Evolutionary conservation across 306 rosid species (phyloP), one percentile per base, ranked within the genome.

Genomic region (Sicyos edulis): DNA sequence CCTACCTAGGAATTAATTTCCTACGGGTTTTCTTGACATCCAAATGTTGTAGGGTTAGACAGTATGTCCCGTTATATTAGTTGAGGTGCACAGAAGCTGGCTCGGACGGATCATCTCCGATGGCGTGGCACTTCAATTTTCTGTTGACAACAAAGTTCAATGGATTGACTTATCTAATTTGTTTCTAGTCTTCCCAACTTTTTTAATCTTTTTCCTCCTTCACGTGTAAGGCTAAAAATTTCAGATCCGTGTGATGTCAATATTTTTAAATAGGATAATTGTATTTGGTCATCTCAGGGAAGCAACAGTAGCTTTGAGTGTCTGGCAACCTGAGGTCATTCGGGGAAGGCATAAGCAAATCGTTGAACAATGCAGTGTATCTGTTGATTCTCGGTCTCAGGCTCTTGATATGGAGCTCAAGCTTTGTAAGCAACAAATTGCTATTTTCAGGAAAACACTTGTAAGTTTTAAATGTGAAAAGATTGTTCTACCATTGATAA

Each of bases 251-350:
- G 50, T 14, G 44, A 14, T 49, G 58, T 47, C 15, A 14, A 26
- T 60, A 0, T 10, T 17, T 26, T 51, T 60, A 34, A 22, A 20
- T 52, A 34, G 34, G 69, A 51, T 71, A 32, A 63, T 75, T 76
- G 76, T 70, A 64, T 53, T 68, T 68, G 19, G 14, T 81, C 56
- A n/a, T 53, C 74, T 71, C 78, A 90, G 96, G 76, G 88, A 87
- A 80, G 96, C 98, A 68, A 83, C 91, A 8, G 87, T 83, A 47
- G 91, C 96, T 77, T 80, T 92, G 84, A 87, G 84, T 50, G 93
- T 88, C 44, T 92, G 98, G 98, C 98, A 92, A 81, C 98, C 93
- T 2, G 87, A 85, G 79, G 78, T 87, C 37, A 59, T 81, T 59
- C 79, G 89, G 52, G 86, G 80, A 22, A 78, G 83, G 85, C 87